Percentiles rank a stretch among this genome's conserved stretches.
Conservation (phyloP, 1,284 basidiomycete genomes). For the Cutaneotrichosporon sp. region DNA sequence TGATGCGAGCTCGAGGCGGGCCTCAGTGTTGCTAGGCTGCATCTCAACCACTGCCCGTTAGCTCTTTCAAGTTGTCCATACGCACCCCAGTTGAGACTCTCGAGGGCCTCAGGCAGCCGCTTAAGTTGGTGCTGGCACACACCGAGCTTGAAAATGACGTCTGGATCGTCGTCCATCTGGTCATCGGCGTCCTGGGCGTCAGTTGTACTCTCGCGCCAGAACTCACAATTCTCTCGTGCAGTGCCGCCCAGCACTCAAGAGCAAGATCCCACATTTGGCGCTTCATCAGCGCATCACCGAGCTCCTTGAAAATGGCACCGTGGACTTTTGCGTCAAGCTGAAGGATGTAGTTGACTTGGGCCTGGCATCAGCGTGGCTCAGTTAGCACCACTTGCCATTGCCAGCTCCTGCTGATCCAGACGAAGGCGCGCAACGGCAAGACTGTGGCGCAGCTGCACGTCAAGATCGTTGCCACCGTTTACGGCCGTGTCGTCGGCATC, state of each 20-base stretch:
- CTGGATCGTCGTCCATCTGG: conserved; percentile 19
- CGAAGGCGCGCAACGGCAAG: conserved; percentile 78
- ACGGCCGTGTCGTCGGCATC: conserved; percentile 48
- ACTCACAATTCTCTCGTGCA: conserved; percentile 57
- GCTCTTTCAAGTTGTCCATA: neutral
- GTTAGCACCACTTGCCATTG: conserved; percentile 56
- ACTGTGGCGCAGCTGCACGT: conserved; percentile 77
- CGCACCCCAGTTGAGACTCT: conserved; percentile 75
- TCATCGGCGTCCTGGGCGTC: neutral
- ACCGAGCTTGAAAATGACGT: conserved; percentile 54
- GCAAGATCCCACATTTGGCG: conserved; percentile 67
- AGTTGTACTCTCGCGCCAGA: neutral
- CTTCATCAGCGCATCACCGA: conserved; percentile 78
- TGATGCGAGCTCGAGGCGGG: conserved; percentile 81
- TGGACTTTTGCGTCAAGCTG: conserved; percentile 68
- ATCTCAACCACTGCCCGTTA: conserved; percentile 59
- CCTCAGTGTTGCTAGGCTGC: conserved; percentile 69
- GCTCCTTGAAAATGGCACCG: conserved; percentile 69
- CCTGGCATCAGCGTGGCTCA: conserved; percentile 48
- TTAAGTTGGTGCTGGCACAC: conserved; percentile 68
- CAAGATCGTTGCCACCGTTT: conserved; percentile 55
- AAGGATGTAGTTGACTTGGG: conserved; percentile 68
- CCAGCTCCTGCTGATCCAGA: conserved; percentile 73
- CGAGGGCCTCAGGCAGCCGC: conserved; percentile 66
- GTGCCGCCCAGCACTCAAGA: conserved; percentile 66